Base-by-base conservation (phyloP, 2,329 filamentous ascomycete genomes). In the Alternaria sp. region DNA sequence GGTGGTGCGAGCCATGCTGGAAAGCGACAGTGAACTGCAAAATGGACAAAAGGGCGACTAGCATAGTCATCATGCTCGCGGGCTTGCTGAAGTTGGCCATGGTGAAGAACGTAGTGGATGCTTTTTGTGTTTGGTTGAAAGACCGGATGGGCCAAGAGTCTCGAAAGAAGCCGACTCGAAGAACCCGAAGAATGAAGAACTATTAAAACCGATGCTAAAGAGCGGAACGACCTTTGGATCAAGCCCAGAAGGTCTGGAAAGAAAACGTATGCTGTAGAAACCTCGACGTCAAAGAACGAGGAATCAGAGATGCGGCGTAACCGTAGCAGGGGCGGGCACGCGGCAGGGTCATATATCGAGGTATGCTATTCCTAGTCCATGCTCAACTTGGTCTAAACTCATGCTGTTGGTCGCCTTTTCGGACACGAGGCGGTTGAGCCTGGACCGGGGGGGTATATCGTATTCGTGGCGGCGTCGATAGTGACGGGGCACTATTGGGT, bases 31-130 rank as follows among this genome's bases (percentile, higher is more conserved):
- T 69, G 62, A 70, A 70, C 54, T 78, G 75, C 59, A 77, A 67
- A 51, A 78, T 64, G 53, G 76, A 60, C 50, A 78, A 66, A 45
- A 78, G 57, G 20, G 73, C 68, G 61, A 78, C 66, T 56, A 78
- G 55, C 67, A 74, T 73, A 68, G 73, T 66, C 65, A 76, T 65
- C 53, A 77, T 65, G 68, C 66, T 70, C 57, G 67, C 56, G 40
- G 75, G 74, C 63, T 77, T 78, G 71, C 76, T 78, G 64, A 71
- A 73, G 70, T 65, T 70, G 36, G 72, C 76, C 76, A 78, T 78
- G 56, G 28, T 53, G 60, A 57, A 50, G 56, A 59, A 58, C 34
- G 58, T 53, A 32, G 52, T 53, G 58, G 20, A 44, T 38, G 56
- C 55, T 54, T 57, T 63, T 60, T 25, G 53, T 43, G 36, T 45